Percentiles rank a stretch among this genome's conserved stretches.
phyloP scores from a whole-genome alignment of 352 stramenopile species.

The Phytopythium delawarense region DNA sequence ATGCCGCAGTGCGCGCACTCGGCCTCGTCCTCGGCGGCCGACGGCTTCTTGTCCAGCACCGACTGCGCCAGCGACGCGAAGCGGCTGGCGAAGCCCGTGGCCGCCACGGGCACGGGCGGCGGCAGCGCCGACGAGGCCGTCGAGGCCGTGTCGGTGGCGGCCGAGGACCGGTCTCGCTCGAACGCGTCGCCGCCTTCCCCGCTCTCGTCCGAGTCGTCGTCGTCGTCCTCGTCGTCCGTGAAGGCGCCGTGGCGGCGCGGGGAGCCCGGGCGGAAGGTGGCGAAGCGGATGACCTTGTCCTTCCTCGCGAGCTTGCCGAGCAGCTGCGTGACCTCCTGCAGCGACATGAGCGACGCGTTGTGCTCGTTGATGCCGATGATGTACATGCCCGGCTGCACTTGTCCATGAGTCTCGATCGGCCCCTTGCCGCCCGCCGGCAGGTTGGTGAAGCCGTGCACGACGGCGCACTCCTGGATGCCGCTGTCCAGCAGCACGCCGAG shows the following conservation, averaged over 20 bases:
- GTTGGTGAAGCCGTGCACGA: constrained; percentile 80
- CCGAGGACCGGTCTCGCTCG: constrained; percentile 16
- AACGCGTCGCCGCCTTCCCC: constrained; percentile 23
- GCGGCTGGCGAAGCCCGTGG: constrained; percentile 39
- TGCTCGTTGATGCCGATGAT: constrained; percentile 87
- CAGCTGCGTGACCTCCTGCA: constrained; percentile 62
- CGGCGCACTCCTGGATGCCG: constrained; percentile 70
- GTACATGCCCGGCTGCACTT: constrained; percentile 76
- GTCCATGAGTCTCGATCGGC: constrained; percentile 55
- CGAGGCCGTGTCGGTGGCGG: not conserved
- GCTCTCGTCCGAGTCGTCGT: constrained; percentile 45
- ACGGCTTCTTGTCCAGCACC: constrained; percentile 49
- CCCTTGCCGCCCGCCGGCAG: constrained; percentile 53
- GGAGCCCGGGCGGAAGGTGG: constrained; percentile 56
- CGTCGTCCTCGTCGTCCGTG: constrained; percentile 4
- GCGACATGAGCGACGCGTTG: constrained; percentile 79
- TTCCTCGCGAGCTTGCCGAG: constrained; percentile 71
- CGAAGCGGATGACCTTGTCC: constrained; percentile 79
- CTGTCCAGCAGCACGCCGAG: constrained; percentile 75
- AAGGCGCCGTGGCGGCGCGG: constrained; percentile 29
- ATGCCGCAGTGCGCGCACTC: constrained; percentile 48
- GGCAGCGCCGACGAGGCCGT: constrained; percentile 16
- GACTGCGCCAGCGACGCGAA: constrained; percentile 54
- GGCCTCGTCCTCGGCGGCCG: constrained; percentile 29
- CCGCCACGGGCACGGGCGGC: constrained; percentile 28